Evolutionary conservation across 345 rosid species (phyloP), one percentile per base, ranked within the genome.

Genomic region (Viola odorata): DNA sequence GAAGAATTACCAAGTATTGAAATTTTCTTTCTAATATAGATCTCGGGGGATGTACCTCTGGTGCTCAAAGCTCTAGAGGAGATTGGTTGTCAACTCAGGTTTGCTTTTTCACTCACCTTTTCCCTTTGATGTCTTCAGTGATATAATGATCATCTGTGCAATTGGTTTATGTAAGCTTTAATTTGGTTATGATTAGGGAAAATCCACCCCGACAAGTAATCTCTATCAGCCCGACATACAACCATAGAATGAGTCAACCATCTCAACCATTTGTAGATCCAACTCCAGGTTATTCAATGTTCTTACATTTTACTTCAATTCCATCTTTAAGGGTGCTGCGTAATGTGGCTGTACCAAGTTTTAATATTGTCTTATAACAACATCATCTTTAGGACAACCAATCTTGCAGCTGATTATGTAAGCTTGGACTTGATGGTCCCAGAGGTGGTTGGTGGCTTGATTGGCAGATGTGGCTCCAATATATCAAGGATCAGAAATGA

Each of bases 371-470:
- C 69, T 69, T 74, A 69, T 70, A 75, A 80, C 69, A 69, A 69
- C 82, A 73, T 81, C 82, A 80, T 76, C 84, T 80, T 78, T 76
- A 80, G 82, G 84, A 74, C 78, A 79, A 80, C 69, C 84, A 74
- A 75, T 83, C 81, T 79, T 81, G 82, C 88, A 83, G 91, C 86
- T 85, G 88, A 76, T 40, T 81, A 76, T 63, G 81, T 83, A 50
- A 83, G 85, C 3, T 49, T 81, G 38, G 86, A 81, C 79, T 81
- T 81, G 91, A 67, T 81, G 86, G 77, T 83, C 58, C 69, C 84
- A 42, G 88, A 83, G 63, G 64, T 77, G 74, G 81, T 85, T 56
- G 88, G 88, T 55, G 88, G 88, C 60, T 66, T 83, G 78, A 85
- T 85, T 4, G 86, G 88, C 11, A 70, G 85, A 60, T 56, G 75